Evolutionary conservation across 495 filamentous ascomycete genomes (phyloP).

Genomic region (Penicillium lividum): DNA sequence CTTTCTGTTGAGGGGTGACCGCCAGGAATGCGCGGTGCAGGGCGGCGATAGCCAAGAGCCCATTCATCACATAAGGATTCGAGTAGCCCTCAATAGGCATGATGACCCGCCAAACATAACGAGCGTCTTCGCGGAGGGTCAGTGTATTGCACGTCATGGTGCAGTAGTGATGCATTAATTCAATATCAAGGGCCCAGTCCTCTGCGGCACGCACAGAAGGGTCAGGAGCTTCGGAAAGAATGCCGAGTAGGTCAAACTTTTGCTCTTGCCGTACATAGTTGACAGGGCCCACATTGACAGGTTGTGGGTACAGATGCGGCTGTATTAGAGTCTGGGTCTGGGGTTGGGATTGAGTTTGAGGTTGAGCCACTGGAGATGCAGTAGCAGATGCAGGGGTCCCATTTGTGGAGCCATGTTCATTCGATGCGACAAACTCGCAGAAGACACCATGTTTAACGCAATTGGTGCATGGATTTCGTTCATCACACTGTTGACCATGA

Average conservation of each 20-base stretch:
- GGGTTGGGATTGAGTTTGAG: constrained; percentile 5
- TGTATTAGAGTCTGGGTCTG: constrained; percentile 2
- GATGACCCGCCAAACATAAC: constrained; percentile 34
- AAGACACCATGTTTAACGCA: constrained; percentile 27
- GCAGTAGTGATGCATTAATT: constrained; percentile 38
- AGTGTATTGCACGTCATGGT: constrained; percentile 31
- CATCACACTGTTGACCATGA: constrained; percentile 23
- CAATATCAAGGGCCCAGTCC: constrained; percentile 30
- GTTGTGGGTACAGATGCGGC: background rate
- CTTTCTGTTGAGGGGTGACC: constrained; percentile 8
- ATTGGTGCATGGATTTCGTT: constrained; percentile 29
- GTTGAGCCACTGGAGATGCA: constrained; percentile 9
- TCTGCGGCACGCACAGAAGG: constrained; percentile 7
- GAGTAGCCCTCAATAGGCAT: constrained; percentile 38
- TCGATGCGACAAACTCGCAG: constrained; percentile 20
- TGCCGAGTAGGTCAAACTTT: constrained; percentile 13
- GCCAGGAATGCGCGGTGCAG: constrained; percentile 35
- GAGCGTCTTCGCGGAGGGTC: constrained; percentile 22
- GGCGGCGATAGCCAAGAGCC: constrained; percentile 41
- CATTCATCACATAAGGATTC: constrained; percentile 43
- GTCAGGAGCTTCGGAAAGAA: constrained; percentile 11
- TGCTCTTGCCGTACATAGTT: background rate
- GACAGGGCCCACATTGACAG: background rate
- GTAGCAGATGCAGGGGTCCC: constrained; percentile 8
- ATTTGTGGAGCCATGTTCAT: background rate